Conservation (phyloP, 169 alveolate species). For the Theileria orientalis region DNA sequence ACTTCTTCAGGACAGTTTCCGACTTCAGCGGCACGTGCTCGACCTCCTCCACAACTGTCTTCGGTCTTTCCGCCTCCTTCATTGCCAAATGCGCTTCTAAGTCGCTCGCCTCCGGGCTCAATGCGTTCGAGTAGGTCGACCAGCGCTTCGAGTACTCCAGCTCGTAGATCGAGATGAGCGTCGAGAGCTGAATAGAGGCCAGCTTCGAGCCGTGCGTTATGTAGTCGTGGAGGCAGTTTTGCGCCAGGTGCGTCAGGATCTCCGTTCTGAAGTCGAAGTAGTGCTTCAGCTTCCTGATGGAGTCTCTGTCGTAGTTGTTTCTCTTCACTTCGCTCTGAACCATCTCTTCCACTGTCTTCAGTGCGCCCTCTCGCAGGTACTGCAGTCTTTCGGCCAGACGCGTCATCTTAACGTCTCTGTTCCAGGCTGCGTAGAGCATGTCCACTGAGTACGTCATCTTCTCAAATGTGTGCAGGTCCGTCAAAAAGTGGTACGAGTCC, state of each 20-base stretch:
- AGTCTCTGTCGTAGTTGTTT: conserved; percentile 8
- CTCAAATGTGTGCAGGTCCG: not conserved
- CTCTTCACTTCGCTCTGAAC: not conserved
- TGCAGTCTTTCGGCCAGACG: conserved; percentile 4
- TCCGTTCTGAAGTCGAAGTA: conserved; percentile 1
- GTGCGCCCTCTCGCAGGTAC: conserved; percentile 1
- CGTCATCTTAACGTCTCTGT: conserved; percentile 1
- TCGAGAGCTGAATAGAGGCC: not conserved
- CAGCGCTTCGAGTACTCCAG: conserved; percentile 1
- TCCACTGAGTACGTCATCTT: conserved; percentile 7
- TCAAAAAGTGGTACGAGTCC: not conserved
- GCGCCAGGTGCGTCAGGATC: not conserved
- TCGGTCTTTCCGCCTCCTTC: not conserved
- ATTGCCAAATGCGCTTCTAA: no score
- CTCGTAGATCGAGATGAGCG: not conserved
- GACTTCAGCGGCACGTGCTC: not conserved
- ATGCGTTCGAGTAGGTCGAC: not conserved
- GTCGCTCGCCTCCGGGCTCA: no score
- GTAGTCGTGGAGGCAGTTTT: not conserved
- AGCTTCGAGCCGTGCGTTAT: not conserved
- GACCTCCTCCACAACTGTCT: not conserved
- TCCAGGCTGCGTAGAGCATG: conserved; percentile 11
- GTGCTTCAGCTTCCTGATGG: conserved; percentile 3
- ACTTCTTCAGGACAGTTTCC: not conserved
- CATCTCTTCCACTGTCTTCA: not conserved